Evolutionary conservation across 148 eudicot genomes (phyloP).

Genomic region (Mesembryanthemum crystallinum): DNA sequence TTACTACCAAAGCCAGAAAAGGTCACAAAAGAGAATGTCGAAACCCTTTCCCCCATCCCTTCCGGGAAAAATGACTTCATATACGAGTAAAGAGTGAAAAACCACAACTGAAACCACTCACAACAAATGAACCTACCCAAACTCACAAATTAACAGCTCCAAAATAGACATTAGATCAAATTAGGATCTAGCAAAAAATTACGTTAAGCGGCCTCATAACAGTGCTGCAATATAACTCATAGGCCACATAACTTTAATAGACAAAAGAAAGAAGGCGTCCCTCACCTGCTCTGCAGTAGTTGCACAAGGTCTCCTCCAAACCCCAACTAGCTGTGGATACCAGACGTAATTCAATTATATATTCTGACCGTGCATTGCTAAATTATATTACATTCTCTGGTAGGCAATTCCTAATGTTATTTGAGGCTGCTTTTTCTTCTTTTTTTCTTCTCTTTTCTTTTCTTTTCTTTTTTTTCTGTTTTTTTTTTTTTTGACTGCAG

Average conservation of each 20-base stretch:
- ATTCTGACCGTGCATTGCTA: not conserved
- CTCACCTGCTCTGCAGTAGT: constrained; percentile 22
- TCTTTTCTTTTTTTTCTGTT: not conserved
- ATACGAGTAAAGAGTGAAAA: no score
- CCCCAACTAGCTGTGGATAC: constrained; percentile 18
- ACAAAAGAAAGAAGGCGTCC: not conserved
- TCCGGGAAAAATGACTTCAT: no score
- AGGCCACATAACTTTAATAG: not conserved
- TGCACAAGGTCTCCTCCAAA: constrained; percentile 14
- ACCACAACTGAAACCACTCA: not conserved
- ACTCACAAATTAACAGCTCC: not conserved
- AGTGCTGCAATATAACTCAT: not conserved
- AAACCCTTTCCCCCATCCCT: no score
- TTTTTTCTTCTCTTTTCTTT: no score
- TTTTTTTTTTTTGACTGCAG: no score
- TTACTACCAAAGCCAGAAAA: not conserved
- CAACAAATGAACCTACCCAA: not conserved
- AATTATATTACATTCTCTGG: not conserved
- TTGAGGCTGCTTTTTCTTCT: not conserved
- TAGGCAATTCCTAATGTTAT: not conserved
- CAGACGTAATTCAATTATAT: not conserved
- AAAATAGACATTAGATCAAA: not conserved
- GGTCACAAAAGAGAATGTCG: not conserved
- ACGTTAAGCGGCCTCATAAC: not conserved
- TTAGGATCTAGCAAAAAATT: not conserved